Evolutionary conservation across 768 basidiomycete species (phyloP).

Genomic region (Mycena polygramma): DNA sequence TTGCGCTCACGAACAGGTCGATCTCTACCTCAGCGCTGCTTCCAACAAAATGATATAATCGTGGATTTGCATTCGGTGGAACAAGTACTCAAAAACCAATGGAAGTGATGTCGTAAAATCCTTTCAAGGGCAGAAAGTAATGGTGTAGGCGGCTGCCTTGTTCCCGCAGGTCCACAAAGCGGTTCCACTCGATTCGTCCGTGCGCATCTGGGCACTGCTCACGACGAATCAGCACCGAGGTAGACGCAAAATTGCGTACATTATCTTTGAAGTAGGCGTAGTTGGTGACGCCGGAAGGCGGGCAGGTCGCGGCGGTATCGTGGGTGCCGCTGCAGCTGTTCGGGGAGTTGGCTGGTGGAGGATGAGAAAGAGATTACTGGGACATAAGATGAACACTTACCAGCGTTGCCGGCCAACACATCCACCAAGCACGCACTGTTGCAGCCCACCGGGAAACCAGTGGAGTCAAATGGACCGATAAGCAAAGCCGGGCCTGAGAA

Average conservation of each 20-base stretch:
- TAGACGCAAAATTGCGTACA: background rate
- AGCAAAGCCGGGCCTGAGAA: constrained; percentile 37
- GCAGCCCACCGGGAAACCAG: constrained; percentile 55
- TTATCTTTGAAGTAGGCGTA: constrained; percentile 65
- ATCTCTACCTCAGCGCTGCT: too few species aligned
- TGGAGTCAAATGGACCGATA: constrained; percentile 44
- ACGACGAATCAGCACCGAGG: too few species aligned
- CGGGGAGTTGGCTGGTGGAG: constrained; percentile 32
- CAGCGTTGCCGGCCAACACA: constrained; percentile 49
- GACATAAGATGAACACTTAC: constrained; percentile 52
- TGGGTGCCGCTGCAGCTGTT: constrained; percentile 43
- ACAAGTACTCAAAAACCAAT: too few species aligned
- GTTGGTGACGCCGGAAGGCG: constrained; percentile 58
- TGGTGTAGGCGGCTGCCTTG: constrained; percentile 48
- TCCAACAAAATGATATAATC: too few species aligned
- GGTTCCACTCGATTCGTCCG: constrained; percentile 59
- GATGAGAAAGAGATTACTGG: background rate
- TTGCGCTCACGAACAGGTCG: too few species aligned
- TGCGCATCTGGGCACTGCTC: constrained; percentile 50
- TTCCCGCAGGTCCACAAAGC: constrained; percentile 60
- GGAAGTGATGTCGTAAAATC: too few species aligned
- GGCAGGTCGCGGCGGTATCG: constrained; percentile 60
- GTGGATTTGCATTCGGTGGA: background rate
- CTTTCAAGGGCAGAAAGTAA: constrained; percentile 52
- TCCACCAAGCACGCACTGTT: constrained; percentile 58